Base-by-base conservation (phyloP, 129 eudicot species). In the Artemisia tridentata region DNA sequence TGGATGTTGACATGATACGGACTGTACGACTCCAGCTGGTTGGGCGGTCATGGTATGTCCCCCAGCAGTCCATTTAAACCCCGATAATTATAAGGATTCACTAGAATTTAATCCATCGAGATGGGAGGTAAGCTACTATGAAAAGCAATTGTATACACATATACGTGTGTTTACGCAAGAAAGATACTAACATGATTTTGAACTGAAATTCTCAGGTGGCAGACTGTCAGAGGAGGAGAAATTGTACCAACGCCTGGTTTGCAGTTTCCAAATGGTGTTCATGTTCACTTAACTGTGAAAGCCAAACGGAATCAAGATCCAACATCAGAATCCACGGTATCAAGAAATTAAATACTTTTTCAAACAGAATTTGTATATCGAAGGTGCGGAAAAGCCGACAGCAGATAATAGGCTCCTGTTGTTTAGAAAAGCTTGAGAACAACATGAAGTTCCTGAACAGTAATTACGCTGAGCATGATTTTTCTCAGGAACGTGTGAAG, bases 11-110 rank as follows among this genome's bases (percentile, higher is more conserved):
- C 13, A 11, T 67, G 65, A 73, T 83, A 84, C 85, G 87, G 97
- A 76, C 19, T 84, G 85, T 62, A 92, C 96, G 4, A 92, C 89
- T 75, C 98, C 98, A 68, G 88, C 96, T 58, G 96, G 95, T 78
- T 92, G 98, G 98, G 95, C 95, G 0, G 84, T 92, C 14, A 89
- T 92, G 98, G 96, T 92, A 29, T 89, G 98, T 78, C 98, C 98
- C 73, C 98, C 98, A 20, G 96, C 98, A 15, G 90, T 89, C 23
- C 98, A 92, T 78, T 71, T 92, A 57, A 85, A 92, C 43, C 95
- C 98, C 2, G 65, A 67, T 72, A 83, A 53, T 56, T 89, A 89
- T 65, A 76, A 78, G 52, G 79, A 92, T 80, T 96, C 98, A 59
- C 91, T 92, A 43, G 79, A 86, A 14, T 92, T 92, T 68, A 87